A percentile compares a stretch with the other conserved stretches of the same genome.
These are phyloP conservation scores for Puccinia hordei DNA, from an alignment of 1,284 basidiomycete species.

Conservation along the genomic window DNA sequence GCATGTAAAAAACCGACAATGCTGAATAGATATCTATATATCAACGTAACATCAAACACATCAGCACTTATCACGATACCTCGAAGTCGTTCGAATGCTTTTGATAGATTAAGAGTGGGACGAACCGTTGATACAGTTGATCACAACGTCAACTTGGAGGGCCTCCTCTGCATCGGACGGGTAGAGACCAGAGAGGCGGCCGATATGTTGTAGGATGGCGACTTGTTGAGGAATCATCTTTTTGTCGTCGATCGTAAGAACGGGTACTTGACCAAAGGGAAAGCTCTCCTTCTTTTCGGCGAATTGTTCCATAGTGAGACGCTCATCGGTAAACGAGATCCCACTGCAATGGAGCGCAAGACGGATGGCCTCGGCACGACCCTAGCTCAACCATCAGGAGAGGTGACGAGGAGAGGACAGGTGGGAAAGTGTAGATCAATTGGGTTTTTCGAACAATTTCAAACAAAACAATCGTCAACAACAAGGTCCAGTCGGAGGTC, in stretches of 20 bases:
- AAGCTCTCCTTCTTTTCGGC: conserved; percentile 12
- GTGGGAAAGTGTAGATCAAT: not conserved
- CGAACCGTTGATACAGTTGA: not conserved
- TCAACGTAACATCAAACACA: not conserved
- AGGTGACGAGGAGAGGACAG: not conserved
- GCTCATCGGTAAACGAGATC: conserved; percentile 13
- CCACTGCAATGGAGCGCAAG: not conserved
- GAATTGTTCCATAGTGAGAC: not conserved
- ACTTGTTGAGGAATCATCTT: conserved; percentile 15
- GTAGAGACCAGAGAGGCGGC: conserved; percentile 7
- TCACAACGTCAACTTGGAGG: not conserved
- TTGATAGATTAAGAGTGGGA: not conserved
- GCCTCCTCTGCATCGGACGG: conserved; percentile 3
- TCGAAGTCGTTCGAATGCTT: no score
- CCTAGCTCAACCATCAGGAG: not conserved
- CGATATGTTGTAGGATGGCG: conserved; percentile 10
- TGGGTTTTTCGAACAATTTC: not conserved
- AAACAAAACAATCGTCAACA: no score
- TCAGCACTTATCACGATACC: not conserved
- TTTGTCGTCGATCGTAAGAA: not conserved
- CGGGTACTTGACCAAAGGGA: not conserved
- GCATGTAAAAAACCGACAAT: not conserved
- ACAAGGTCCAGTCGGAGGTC: no score
- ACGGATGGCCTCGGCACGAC: conserved; percentile 1
- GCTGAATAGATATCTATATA: not conserved